phyloP scores from a whole-genome alignment of 1,284 basidiomycete genomes.

The Cryptococcus hybrid region DNA sequence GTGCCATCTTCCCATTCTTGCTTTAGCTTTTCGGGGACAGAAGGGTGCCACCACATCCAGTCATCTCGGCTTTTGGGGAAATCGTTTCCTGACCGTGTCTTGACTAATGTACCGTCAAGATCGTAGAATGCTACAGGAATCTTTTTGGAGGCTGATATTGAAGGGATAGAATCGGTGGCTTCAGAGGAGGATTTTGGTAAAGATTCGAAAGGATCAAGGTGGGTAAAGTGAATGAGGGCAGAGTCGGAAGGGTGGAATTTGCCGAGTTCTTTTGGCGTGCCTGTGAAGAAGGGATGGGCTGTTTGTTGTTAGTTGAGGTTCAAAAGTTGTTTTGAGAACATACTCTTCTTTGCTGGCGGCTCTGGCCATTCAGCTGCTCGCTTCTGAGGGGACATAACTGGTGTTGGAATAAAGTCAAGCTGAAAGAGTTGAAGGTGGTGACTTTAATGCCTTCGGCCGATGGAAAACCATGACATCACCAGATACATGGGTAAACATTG shows the following conservation, averaged over 20 bases:
- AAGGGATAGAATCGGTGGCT: neutral
- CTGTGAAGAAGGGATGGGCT: constrained; percentile 37
- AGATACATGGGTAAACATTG: neutral
- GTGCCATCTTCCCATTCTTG: constrained; percentile 65
- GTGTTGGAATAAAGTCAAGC: neutral
- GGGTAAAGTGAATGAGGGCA: constrained; percentile 39
- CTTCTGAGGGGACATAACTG: constrained; percentile 11
- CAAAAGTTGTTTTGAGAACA: neutral
- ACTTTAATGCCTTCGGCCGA: neutral
- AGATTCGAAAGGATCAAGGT: constrained; percentile 41
- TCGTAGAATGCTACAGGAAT: constrained; percentile 75
- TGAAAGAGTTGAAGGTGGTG: neutral
- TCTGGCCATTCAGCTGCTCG: constrained; percentile 5
- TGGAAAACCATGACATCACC: neutral
- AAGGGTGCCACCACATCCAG: constrained; percentile 75
- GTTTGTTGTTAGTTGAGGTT: neutral
- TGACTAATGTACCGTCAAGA: constrained; percentile 83
- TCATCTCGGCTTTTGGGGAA: constrained; percentile 54
- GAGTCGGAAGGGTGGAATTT: constrained; percentile 27
- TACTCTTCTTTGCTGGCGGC: constrained; percentile 19
- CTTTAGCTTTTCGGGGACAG: constrained; percentile 65
- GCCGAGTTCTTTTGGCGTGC: constrained; percentile 12
- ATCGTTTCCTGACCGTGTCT: constrained; percentile 56
- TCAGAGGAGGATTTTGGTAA: neutral
- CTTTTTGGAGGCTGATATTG: constrained; percentile 11